Evolutionary conservation across 805 yeast genomes (phyloP), one percentile per base, ranked within the genome.

Genomic region (Lipomyces lipofer): DNA sequence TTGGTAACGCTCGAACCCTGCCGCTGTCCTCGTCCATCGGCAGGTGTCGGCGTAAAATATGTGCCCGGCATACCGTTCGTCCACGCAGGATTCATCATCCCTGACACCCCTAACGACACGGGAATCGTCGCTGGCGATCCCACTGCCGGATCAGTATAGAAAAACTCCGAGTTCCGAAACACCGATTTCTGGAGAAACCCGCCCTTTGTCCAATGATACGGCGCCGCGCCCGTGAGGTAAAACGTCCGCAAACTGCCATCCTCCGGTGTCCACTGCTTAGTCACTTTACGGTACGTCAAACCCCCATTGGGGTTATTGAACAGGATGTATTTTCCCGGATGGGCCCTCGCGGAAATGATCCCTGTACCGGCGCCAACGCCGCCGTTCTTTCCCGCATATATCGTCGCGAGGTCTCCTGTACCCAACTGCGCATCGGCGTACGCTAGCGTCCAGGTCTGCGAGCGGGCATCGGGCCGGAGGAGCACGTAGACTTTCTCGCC

Each of bases 281-380:
- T 33, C n/a, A 57, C 60, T 36, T 57, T 57, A 43, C 61, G 61
- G 28, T 56, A 57, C 29, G 59, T 57, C 35, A 57, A 42, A 12
- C 61, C 61, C 8, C 56, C 60, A 19, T 49, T 43, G 19, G 61
- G 53, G 30, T 57, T 57, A 36, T 50, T 56, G 47, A 57, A 57
- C 48, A 57, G 21, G 6, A 57, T 35, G 28, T 57, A 57, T 40
- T 57, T 57, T 29, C 61, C 61, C 13, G 61, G 61, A 10, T 49
- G 54, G 3, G 61, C 61, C 13, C 61, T 51, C 28, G 60, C 48
- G 4, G 61, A 28, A 9, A 57, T 57, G 13, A 55, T 43, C 19
- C 61, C 61, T 13, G 59, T 45, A 25, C 61, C 61, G 7, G 27
- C 54, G 15, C 59, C 61, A 21, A 33, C 48, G 2, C 59, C 59